Evolutionary conservation across 805 yeast genomes (phyloP), one percentile per base, ranked within the genome.

Genomic region (Starmerella scarabaei): DNA sequence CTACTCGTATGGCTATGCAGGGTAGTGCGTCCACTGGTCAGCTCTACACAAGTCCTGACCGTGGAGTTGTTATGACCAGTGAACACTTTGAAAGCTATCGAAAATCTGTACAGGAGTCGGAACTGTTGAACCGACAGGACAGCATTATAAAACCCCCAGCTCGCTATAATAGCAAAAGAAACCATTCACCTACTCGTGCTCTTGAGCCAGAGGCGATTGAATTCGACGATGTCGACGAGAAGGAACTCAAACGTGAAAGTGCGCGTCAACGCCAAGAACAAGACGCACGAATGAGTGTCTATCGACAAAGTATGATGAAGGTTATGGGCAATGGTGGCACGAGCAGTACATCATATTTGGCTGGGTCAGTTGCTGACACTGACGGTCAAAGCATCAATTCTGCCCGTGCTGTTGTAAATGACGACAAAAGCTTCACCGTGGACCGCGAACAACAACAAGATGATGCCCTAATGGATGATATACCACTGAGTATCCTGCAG

Each of bases 231-330:
- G 65, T 64, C 51, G 68, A 60, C 26, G 46, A 48, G 18, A 44
- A 50, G 30, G 52, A 49, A 36, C 43, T 31, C 21, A 41, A 43
- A 27, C 46, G 49, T 9, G 31, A 35, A 33, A 26, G 38, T 2
- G 56, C 55, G 3, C 36, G 30, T 16, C 28, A 41, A 18, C 53
- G 65, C 11, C 56, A 55, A 41, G 54, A 55, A 41, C 67, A 63
- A 42, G 63, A 61, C 31, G 66, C 62, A 6, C 60, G 63, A 16
- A 48, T 63, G 42, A 58, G 62, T n/a, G 56, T 60, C 16, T 62
- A 63, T 42, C 55, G 67, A 11, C 67, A 63, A 44, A 57, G 59
- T 37, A 63, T 64, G 66, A 61, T 56, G 41, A 58, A 58, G 37
- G 49, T 59, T 26, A 56, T 62, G 6, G 65, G 66, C 8, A 43